A percentile compares a stretch with the other conserved stretches of the same genome.
Evolutionary conservation across 1,284 basidiomycete species (phyloP).

Genomic region (Ganoderma meredithae): DNA sequence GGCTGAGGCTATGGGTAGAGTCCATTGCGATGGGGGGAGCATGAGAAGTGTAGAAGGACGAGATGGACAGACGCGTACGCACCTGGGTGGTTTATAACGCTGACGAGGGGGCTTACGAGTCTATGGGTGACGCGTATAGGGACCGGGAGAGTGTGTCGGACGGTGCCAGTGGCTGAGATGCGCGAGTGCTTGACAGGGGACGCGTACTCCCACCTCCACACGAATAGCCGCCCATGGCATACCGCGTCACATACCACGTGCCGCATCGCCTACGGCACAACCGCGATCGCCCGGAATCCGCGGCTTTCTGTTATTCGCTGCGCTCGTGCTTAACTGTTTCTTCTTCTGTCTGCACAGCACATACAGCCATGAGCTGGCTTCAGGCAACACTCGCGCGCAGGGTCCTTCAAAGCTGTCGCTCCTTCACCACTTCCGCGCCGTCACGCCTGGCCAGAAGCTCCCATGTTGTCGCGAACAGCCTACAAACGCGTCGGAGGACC

Average conservation of each 20-base stretch:
- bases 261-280: conserved; percentile 2
- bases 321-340: background rate
- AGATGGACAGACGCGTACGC: background rate
- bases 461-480: conserved; percentile 13
- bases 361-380: conserved; percentile 28
- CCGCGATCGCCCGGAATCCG: background rate
- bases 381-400: conserved; percentile 24
- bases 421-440: conserved; percentile 29
- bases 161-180: conserved; percentile 24
- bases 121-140: conserved; percentile 33
- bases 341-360: background rate
- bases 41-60: background rate
- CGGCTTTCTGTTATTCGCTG: conserved; percentile 5
- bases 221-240: conserved; percentile 23
- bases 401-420: conserved; percentile 25
- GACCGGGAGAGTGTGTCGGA: conserved; percentile 14
- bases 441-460: conserved; percentile 16
- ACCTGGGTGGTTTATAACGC: conserved; percentile 25
- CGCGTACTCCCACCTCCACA: conserved; percentile 29
- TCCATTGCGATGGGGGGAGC: conserved; percentile 21
- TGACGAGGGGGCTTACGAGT: conserved; percentile 31
- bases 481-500: conserved; percentile 20
- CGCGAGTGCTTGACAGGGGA: conserved; percentile 20
- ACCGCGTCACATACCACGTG: conserved; percentile 29
- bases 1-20: conserved; percentile 15